phyloP scores from a whole-genome alignment of 345 rosid genomes.

The Eucalyptus marginata region DNA sequence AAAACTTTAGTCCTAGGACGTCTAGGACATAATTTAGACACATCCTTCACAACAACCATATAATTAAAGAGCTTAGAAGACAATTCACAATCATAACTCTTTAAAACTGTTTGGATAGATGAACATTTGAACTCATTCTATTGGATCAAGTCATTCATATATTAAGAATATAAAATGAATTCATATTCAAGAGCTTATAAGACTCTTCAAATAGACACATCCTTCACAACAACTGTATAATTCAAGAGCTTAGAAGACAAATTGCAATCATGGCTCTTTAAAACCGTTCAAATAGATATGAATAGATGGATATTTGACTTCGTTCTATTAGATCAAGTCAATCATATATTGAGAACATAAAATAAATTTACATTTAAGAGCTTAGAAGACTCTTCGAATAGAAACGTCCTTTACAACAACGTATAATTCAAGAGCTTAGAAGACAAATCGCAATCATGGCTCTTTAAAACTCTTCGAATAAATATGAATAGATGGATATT shows the following conservation, averaged over 20 bases:
- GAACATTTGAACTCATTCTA: background rate
- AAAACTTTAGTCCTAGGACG: background rate
- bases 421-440: background rate
- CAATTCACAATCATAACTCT: background rate
- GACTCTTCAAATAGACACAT: too few species aligned
- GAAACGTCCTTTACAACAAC: background rate
- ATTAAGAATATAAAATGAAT: background rate
- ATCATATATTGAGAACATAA: too few species aligned
- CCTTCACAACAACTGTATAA: too few species aligned
- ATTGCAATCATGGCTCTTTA: too few species aligned
- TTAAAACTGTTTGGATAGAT: background rate
- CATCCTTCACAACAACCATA: background rate
- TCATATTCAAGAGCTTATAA: too few species aligned
- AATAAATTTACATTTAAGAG: too few species aligned
- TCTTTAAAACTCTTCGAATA: background rate
- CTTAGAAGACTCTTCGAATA: too few species aligned
- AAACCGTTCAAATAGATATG: too few species aligned
- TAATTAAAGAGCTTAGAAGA: background rate
- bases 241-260: too few species aligned
- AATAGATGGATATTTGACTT: too few species aligned
- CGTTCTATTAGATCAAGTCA: too few species aligned
- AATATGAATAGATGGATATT: background rate
- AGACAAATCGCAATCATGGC: background rate
- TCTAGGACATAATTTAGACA: background rate
- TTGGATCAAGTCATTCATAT: background rate